These are phyloP conservation scores for Dalbergia cultrata DNA, from an alignment of 306 rosid species.

Conservation along the genomic window DNA sequence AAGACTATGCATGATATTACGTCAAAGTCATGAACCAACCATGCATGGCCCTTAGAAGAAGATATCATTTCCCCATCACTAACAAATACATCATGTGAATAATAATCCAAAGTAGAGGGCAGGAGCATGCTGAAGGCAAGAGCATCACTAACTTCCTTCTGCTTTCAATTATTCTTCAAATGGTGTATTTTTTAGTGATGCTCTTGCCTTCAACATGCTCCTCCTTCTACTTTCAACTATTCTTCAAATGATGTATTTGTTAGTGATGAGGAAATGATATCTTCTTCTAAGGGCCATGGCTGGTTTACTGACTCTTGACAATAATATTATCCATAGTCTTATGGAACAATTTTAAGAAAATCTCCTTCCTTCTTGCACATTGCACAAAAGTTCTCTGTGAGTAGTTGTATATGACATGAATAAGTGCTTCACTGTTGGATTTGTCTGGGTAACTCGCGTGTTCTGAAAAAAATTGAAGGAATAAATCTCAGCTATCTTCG, in stretches of 20 bases:
- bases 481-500: slow-evolving; percentile 69
- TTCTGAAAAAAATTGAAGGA: slow-evolving; percentile 76
- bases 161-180: no score
- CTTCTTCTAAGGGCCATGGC: slow-evolving; percentile 73
- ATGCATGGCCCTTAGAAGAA: slow-evolving; percentile 73
- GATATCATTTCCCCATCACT: slow-evolving; percentile 73
- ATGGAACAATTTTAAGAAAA: slow-evolving; percentile 55
- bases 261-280: slow-evolving; percentile 69
- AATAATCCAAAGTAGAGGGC: slow-evolving; percentile 70
- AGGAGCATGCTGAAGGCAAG: slow-evolving; percentile 70
- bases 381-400: slow-evolving; percentile 85
- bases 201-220: slow-evolving; percentile 76
- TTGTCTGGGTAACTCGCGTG: slow-evolving; percentile 67
- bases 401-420: slow-evolving; percentile 85
- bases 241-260: slow-evolving; percentile 58
- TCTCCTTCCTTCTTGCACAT: slow-evolving; percentile 62
- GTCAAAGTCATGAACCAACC: slow-evolving; percentile 74
- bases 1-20: slow-evolving; percentile 69
- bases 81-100: slow-evolving; percentile 59
- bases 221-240: slow-evolving; percentile 74
- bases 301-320: slow-evolving; percentile 71
- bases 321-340: slow-evolving; percentile 70
- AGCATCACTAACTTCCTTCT: no score
- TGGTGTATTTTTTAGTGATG: no score
- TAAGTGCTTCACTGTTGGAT: slow-evolving; percentile 85